These are phyloP conservation scores for Colletotrichum sansevieriae DNA, from an alignment of 2,329 filamentous ascomycete species.

Conservation along the genomic window DNA sequence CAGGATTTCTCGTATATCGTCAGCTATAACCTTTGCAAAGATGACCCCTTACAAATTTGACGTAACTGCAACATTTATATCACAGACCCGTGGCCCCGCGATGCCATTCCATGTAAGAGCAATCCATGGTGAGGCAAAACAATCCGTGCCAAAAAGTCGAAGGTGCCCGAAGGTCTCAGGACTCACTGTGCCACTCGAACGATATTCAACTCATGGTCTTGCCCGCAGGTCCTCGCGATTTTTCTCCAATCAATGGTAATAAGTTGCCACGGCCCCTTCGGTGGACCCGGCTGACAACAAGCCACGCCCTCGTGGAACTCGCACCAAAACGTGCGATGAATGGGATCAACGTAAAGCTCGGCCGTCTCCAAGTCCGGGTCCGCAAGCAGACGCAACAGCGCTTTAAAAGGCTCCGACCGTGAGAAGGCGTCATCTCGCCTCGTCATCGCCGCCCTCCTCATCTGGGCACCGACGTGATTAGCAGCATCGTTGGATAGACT, in stretches of 20 bases:
- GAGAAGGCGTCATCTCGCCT: conserved; percentile 37
- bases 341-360: conserved; percentile 52
- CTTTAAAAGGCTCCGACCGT: conserved; percentile 41
- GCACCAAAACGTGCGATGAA: conserved; percentile 57
- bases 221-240: conserved; percentile 44
- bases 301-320: conserved; percentile 53
- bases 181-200: conserved; percentile 32
- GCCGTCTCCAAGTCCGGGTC: conserved; percentile 60
- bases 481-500: conserved; percentile 13
- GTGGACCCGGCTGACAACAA: conserved; percentile 32
- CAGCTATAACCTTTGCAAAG: too few species aligned
- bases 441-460: conserved; percentile 25
- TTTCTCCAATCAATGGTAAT: conserved; percentile 50
- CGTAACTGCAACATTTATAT: too few species aligned
- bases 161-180: neutral
- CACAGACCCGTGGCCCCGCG: too few species aligned
- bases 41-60: too few species aligned
- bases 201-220: conserved; percentile 43
- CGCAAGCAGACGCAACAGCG: conserved; percentile 56
- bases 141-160: too few species aligned
- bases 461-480: conserved; percentile 33
- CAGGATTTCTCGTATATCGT: too few species aligned
- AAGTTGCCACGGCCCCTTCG: conserved; percentile 40
- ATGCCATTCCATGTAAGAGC: too few species aligned
- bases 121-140: too few species aligned